Evolutionary conservation across 139 green algal species (phyloP), one percentile per base, ranked within the genome.

Genomic region (Volvox reticuliferus): DNA sequence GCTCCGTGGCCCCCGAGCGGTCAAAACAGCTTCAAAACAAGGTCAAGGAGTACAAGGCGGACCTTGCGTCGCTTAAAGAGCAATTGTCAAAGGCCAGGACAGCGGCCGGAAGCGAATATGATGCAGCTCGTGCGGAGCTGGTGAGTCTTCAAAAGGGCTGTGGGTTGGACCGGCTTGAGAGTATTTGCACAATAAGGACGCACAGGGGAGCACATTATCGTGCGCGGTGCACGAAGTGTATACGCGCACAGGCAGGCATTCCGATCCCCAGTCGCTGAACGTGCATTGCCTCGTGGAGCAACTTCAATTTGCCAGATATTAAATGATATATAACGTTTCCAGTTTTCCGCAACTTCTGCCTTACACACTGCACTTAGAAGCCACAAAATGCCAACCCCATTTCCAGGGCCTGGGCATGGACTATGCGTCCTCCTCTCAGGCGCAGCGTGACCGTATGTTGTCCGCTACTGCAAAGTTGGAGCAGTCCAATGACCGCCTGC

Each of bases 1-100:
- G 98, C 37, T 98, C 95, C 92, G 92, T 98, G 73, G 91, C 97
- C 2, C 89, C 95, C 12, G 94, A 97, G 26, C 89, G 95, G 50
- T 96, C 95, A 16, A 91, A 93, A 3, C 55, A 92, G 21, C 89
- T 98, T 61, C 88, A 97, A 36, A 84, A 89, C 18, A 98, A 99
- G 82, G 93, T 98, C 9, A 97, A 97, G 86, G 98, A 99, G 63
- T 99, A 99, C 93, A 97, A 98, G 89, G 94, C 94, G 24, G 98
- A 99, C 87, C 91, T 99, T 73, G 86, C 90, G 0, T 94, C 95
- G 30, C 94, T 99, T 24, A 94, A 93, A 79, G 93, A 95, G 79
- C 90, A 96, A 73, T 91, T 95, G 9, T 92, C 94, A 85, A 93
- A 94, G 33, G 92, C 88, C 24, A 69, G 91, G 28, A 69, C 88